Percentiles rank a stretch among this genome's conserved stretches.
These are phyloP conservation scores for Mycena vitilis DNA, from an alignment of 768 basidiomycete genomes.

Conservation along the genomic window DNA sequence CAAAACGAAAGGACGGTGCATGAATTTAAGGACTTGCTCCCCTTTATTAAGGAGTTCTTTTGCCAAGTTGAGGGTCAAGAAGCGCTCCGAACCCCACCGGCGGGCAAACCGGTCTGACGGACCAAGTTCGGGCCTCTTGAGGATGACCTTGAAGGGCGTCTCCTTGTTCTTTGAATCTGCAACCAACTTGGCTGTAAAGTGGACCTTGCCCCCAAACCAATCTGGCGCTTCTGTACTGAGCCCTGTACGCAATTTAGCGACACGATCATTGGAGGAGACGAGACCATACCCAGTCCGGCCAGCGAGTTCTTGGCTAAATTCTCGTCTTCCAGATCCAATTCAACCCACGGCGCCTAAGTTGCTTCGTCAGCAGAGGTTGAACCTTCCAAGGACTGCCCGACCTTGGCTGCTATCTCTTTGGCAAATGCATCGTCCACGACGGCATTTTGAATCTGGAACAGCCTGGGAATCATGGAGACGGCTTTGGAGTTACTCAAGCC, in stretches of 20 bases:
- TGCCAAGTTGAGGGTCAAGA: constrained; percentile 63
- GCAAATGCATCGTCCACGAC: constrained; percentile 45
- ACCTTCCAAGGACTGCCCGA: constrained; percentile 21
- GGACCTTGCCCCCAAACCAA: constrained; percentile 74
- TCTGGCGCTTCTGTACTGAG: constrained; percentile 48
- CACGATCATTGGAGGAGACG: background rate
- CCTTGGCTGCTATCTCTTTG: constrained; percentile 51
- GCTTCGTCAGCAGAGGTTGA: constrained; percentile 6
- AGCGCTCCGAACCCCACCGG: constrained; percentile 70
- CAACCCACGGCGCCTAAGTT: constrained; percentile 68
- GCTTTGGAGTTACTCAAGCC: constrained; percentile 46
- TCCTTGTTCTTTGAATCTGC: constrained; percentile 28
- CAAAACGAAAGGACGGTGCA: constrained; percentile 64
- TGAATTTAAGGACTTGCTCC: constrained; percentile 52
- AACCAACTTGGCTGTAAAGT: constrained; percentile 58
- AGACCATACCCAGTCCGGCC: constrained; percentile 47
- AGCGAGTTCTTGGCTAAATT: constrained; percentile 47
- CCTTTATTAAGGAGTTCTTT: constrained; percentile 43
- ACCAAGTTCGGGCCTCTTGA: constrained; percentile 63
- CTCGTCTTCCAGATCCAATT: constrained; percentile 68
- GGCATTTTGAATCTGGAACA: constrained; percentile 20
- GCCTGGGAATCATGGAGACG: constrained; percentile 41
- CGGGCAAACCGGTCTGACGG: constrained; percentile 69
- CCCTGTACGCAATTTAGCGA: constrained; percentile 40
- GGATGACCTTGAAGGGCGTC: constrained; percentile 49